Evolutionary conservation across 2,329 filamentous ascomycete genomes (phyloP).

Genomic region (Eutypella sp.): DNA sequence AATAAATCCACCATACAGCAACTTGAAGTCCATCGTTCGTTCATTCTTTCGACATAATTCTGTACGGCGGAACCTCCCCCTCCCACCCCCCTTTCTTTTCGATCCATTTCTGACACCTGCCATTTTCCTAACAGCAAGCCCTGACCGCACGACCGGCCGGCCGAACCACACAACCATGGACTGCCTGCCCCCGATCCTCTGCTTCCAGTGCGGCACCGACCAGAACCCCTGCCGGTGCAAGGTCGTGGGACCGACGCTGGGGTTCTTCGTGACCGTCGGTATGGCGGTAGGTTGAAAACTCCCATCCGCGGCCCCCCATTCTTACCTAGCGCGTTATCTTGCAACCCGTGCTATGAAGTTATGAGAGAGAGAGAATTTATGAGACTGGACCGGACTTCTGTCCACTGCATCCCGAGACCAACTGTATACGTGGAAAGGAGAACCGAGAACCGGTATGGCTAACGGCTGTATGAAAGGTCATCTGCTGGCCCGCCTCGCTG

Average conservation of each 20-base stretch:
- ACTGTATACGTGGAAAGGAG: no score
- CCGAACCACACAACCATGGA: neutral
- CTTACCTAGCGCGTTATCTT: neutral
- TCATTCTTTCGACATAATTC: no score
- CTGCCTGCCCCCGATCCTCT: slow-evolving; percentile 6
- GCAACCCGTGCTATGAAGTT: neutral
- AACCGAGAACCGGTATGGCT: neutral
- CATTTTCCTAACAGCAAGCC: neutral
- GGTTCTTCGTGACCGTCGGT: slow-evolving; percentile 7
- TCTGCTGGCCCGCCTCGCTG: slow-evolving; percentile 10
- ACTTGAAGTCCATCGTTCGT: no score
- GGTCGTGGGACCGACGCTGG: slow-evolving; percentile 10
- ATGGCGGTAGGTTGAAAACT: slow-evolving; percentile 3
- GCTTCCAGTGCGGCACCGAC: slow-evolving; percentile 12
- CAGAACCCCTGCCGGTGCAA: slow-evolving; percentile 11
- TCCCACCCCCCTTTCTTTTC: no score
- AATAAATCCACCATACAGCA: no score
- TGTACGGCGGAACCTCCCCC: no score
- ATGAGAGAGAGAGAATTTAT: neutral
- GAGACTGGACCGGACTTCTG: no score
- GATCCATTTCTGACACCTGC: neutral
- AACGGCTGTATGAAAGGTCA: slow-evolving; percentile 1
- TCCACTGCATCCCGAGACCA: no score
- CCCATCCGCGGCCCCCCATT: neutral
- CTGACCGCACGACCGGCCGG: neutral